These are phyloP conservation scores for Simmondsia chinensis DNA, from an alignment of 148 eudicot species.

Conservation along the genomic window DNA sequence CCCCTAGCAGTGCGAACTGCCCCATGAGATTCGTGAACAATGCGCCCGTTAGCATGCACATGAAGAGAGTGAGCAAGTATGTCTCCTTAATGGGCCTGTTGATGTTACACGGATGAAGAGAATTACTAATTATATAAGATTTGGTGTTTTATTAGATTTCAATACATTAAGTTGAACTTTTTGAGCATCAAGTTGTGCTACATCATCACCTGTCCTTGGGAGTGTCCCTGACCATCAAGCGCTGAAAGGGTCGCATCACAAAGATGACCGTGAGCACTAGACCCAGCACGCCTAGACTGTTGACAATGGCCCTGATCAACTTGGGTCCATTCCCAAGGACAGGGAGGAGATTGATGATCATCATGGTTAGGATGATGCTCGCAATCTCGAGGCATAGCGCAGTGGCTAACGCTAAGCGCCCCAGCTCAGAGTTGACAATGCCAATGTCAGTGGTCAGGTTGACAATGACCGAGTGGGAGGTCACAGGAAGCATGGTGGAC, in stretches of 20 bases:
- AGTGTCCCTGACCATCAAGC: slow-evolving; percentile 17
- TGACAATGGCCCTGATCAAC: not conserved
- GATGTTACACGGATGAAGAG: too few relatives aligned
- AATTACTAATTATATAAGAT: too few relatives aligned
- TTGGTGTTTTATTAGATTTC: too few relatives aligned
- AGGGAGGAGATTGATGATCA: not conserved
- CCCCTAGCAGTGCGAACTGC: slow-evolving; percentile 20
- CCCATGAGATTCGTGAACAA: slow-evolving; percentile 6
- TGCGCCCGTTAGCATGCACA: slow-evolving; percentile 8
- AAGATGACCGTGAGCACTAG: slow-evolving; percentile 1
- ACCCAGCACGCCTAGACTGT: not conserved
- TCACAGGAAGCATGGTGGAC: not conserved
- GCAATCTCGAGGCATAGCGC: slow-evolving; percentile 5
- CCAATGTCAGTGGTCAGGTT: slow-evolving; percentile 20
- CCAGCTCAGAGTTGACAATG: slow-evolving; percentile 30
- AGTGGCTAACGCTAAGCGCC: slow-evolving; percentile 15
- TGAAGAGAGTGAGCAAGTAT: slow-evolving; percentile 5
- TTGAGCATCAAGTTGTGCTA: too few relatives aligned
- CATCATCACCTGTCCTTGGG: too few relatives aligned
- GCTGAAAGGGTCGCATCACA: slow-evolving; percentile 18
- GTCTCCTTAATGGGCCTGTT: slow-evolving; percentile 23
- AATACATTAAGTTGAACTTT: too few relatives aligned
- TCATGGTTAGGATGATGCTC: not conserved
- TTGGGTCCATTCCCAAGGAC: not conserved
- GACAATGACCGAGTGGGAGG: slow-evolving; percentile 17